Base-by-base conservation (phyloP, 495 filamentous ascomycete genomes). In the Pseudomonodictys pantanalensis region DNA sequence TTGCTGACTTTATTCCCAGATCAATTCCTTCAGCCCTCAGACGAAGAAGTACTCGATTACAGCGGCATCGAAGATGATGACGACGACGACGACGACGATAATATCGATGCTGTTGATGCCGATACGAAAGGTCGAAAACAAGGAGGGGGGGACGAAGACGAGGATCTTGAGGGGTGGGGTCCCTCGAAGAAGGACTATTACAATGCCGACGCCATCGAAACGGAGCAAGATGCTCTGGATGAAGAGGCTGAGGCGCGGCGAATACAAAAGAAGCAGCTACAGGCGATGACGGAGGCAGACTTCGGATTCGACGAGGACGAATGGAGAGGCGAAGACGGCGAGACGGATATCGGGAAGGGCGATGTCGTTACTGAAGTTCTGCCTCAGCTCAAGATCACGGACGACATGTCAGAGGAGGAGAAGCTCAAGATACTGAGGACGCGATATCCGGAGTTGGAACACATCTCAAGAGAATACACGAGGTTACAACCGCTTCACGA, bases 361-460 rank as follows among this genome's bases (percentile, higher is more conserved):
- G 35, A 65, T 41, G 80, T 86, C 15, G 82, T 96, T 9, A 91
- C 84, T 8, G 93, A 97, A 69, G 81, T 89, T 4, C 76, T 98
- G 35, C 89, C 90, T 28, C 87, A 95, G 58, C 68, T 89, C 22
- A 86, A 89, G 65, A 82, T 97, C 56, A 87, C 88, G 9, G 83
- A 88, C 3, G 85, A 88, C 38, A 92, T 95, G 87, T 74, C 76
- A 11, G 71, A 80, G 3, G 85, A 87, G 38, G 92, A 97, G 67
- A 81, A 86, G 62, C 72, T 88, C 62, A 86, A 84, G 68, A 79
- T 97, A 12, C 68, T 98, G 46, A 84, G 86, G 57, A 78, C 83
- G 6, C 78, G 88, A 70, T 95, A 97, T 70, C 93, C 93, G 3
- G 93, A 98, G 68, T 96, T 97, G 66, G 86, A 92, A 56, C 86